Evolutionary conservation across 2,329 filamentous ascomycete species (phyloP), one percentile per base, ranked within the genome.

Genomic region (Proliferodiscus dingleyae): DNA sequence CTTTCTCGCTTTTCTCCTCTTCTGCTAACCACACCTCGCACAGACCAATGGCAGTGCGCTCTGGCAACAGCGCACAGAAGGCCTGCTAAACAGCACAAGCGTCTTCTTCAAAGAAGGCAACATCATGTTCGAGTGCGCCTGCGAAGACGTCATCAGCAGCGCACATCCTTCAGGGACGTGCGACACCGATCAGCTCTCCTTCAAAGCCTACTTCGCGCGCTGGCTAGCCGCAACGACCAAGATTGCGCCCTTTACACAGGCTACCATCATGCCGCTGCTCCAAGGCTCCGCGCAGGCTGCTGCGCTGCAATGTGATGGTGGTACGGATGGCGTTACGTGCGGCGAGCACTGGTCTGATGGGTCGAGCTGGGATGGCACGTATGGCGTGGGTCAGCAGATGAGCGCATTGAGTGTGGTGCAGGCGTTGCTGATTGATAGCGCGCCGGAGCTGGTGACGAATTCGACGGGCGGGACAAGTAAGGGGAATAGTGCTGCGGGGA

Each of bases 301-400:
- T 0, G 73, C 74, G 1, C 66, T 66, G 15, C 45, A 47, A 40
- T 47, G 45, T 19, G 24, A 26, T 0, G 81, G 80, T 19, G 80
- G 79, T 13, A 53, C 60, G 21, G 80, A 80, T 50, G 70, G 72
- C 7, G 72, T 72, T 21, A 74, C 80, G 70, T 84, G 80, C 53
- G 78, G 80, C 9, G 61, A 80, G 42, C 73, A 74, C 48, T 84
- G 80, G 79, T 73, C 72, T 30, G 71, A 74, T 47, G 68, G 64
- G 16, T 68, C 64, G 0, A 65, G 65, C 6, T 85, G 74, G 64
- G 80, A 85, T 60, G 76, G 77, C 23, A 70, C 68, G 2, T 74
- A 71, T 5, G 83, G 82, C 8, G 74, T 85, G 2, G 83, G 83
- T 9, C 80, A 86, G 62, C 82, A 87, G 64, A 86, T 87, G 82